Evolutionary conservation across 495 filamentous ascomycete species (phyloP).

Genomic region (Aspergillus campestris): DNA sequence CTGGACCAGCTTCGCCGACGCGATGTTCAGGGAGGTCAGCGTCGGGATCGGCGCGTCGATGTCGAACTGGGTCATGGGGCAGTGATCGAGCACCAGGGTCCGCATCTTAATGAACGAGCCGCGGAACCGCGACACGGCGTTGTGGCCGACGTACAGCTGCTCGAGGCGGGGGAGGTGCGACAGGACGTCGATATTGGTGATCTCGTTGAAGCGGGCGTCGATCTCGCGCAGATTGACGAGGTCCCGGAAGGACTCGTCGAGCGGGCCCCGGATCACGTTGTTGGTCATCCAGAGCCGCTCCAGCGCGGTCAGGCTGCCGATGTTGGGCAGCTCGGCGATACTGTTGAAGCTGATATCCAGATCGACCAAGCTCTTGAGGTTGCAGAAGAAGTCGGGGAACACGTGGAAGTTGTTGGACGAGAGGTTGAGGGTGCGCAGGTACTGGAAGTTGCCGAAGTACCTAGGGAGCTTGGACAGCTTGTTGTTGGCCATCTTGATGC

Average conservation of each 20-base stretch:
- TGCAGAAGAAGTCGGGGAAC: conserved; percentile 78
- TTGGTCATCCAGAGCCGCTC: conserved; percentile 94
- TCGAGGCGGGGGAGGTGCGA: conserved; percentile 78
- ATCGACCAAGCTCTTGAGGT: conserved; percentile 76
- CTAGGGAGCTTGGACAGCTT: conserved; percentile 64
- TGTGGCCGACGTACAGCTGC: conserved; percentile 81
- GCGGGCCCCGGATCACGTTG: conserved; percentile 68
- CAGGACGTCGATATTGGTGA: conserved; percentile 78
- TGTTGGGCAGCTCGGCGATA: conserved; percentile 66
- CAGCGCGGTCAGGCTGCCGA: conserved; percentile 67
- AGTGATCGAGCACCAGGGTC: conserved; percentile 78
- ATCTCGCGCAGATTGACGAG: conserved; percentile 78
- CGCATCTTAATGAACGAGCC: conserved; percentile 79
- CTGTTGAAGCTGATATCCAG: conserved; percentile 96
- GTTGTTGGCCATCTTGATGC: conserved; percentile 90
- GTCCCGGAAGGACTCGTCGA: conserved; percentile 60
- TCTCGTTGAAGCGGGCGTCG: conserved; percentile 85
- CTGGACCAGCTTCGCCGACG: conserved; percentile 75
- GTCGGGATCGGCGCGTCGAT: conserved; percentile 68
- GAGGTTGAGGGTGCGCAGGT: conserved; percentile 73
- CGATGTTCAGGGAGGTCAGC: conserved; percentile 76
- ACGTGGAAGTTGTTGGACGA: conserved; percentile 84
- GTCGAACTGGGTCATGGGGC: conserved; percentile 88
- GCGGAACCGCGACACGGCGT: conserved; percentile 77
- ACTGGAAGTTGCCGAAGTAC: conserved; percentile 71